Percentiles rank a stretch among this genome's conserved stretches.
Conservation (phyloP, 2,329 filamentous ascomycete genomes). For the Talaromyces sp. region DNA sequence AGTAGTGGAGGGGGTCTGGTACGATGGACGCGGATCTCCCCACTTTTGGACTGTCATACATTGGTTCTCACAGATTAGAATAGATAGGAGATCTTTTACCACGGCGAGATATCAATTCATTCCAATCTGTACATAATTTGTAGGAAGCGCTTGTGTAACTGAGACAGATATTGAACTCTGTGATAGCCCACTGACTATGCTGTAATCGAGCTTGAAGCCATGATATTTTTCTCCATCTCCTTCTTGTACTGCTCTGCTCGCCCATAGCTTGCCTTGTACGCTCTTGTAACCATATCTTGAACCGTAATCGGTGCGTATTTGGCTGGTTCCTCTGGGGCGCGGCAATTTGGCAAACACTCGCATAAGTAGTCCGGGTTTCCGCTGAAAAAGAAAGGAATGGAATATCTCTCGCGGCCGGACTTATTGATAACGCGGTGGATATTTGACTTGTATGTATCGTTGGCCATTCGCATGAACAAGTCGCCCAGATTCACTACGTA, state of each 20-base stretch:
- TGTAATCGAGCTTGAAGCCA: constrained; percentile 22
- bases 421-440: constrained; percentile 46
- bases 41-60: neutral
- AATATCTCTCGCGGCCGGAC: constrained; percentile 41
- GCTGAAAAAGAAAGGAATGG: constrained; percentile 46
- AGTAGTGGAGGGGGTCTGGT: neutral
- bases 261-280: neutral
- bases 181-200: neutral
- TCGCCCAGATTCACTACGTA: constrained; percentile 39
- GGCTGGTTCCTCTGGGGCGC: constrained; percentile 33
- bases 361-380: constrained; percentile 47
- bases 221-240: neutral
- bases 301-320: constrained; percentile 43
- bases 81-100: neutral
- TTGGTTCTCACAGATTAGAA: neutral
- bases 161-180: neutral
- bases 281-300: neutral
- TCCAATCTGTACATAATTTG: neutral
- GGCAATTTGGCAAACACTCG: constrained; percentile 45
- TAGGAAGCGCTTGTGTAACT: neutral
- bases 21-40: neutral
- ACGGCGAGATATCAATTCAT: neutral
- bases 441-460: constrained; percentile 45
- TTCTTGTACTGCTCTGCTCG: neutral
- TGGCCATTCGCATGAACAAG: constrained; percentile 45